Conservation (phyloP, 768 basidiomycete species). For the Sarcodon aspratus region DNA sequence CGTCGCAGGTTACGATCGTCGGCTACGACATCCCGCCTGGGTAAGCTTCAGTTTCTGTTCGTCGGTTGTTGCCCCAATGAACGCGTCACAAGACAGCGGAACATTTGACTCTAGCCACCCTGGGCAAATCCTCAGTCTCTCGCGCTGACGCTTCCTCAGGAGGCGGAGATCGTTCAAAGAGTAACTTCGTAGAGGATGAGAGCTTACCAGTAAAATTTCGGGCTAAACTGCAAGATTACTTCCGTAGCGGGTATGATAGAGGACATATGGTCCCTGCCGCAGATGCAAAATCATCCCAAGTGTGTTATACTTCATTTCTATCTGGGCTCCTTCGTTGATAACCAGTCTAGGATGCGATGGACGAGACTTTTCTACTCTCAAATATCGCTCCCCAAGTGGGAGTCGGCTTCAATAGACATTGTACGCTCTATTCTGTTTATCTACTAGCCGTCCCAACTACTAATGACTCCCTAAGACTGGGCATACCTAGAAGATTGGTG, state of each 20-base stretch:
- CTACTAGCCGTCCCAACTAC: not conserved
- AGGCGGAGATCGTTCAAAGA: conserved; percentile 60
- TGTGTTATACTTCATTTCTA: conserved; percentile 12
- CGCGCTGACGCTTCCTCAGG: conserved; percentile 11
- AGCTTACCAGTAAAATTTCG: conserved; percentile 69
- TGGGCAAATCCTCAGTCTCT: conserved; percentile 35
- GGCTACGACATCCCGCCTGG: conserved; percentile 89
- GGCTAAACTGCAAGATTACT: conserved; percentile 81
- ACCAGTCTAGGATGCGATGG: conserved; percentile 64
- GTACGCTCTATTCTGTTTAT: conserved; percentile 30
- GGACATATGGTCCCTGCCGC: conserved; percentile 99
- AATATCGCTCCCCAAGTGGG: conserved; percentile 99
- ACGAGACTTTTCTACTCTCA: conserved; percentile 89
- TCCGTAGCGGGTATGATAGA: conserved; percentile 87
- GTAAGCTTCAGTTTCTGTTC: conserved; percentile 27
- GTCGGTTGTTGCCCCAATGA: not conserved
- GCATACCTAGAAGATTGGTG: conserved; percentile 97
- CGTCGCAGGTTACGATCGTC: conserved; percentile 82
- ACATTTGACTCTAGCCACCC: conserved; percentile 73
- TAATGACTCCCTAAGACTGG: conserved; percentile 55
- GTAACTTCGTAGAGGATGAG: conserved; percentile 76
- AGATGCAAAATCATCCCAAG: conserved; percentile 86
- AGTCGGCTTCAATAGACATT: conserved; percentile 94
- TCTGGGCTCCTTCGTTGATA: not conserved
- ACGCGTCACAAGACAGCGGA: conserved; percentile 68